Conservation (phyloP, 371 early-diverging fungal species). For the Rhizopus arrhizus region DNA sequence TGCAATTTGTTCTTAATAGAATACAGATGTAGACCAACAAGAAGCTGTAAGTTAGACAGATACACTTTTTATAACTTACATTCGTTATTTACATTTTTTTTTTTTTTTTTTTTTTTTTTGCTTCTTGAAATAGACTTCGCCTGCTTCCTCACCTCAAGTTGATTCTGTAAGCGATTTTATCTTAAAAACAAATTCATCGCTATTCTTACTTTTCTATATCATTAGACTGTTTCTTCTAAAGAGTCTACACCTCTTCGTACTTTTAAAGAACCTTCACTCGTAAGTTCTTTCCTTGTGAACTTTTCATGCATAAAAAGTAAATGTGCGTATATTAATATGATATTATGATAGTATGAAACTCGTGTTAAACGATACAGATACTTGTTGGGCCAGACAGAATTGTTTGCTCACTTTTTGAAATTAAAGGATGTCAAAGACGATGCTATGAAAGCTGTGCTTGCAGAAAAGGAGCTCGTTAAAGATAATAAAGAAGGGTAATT, state of each 20-base stretch:
- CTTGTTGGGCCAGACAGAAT: slow-evolving; percentile 85
- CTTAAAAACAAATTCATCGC: background rate
- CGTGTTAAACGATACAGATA: slow-evolving; percentile 73
- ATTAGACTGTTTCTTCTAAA: slow-evolving; percentile 15
- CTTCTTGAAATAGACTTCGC: slow-evolving; percentile 12
- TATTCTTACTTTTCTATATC: background rate
- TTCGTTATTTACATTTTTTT: background rate
- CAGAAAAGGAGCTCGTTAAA: slow-evolving; percentile 42
- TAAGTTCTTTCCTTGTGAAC: slow-evolving; percentile 5
- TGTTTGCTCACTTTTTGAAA: slow-evolving; percentile 71
- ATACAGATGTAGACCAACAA: slow-evolving; percentile 23
- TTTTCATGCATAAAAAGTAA: no score
- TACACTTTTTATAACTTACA: background rate
- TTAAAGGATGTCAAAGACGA: slow-evolving; percentile 54
- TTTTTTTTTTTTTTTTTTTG: no score
- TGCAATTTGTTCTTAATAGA: slow-evolving; percentile 4
- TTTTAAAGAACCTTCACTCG: slow-evolving; percentile 29
- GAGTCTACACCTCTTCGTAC: slow-evolving; percentile 29
- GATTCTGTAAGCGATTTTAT: slow-evolving; percentile 21
- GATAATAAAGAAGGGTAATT: slow-evolving; percentile 45
- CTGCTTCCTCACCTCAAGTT: slow-evolving; percentile 17
- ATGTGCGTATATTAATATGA: background rate
- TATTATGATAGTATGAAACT: slow-evolving; percentile 36
- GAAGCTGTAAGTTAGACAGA: slow-evolving; percentile 13
- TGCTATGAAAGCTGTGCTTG: slow-evolving; percentile 44